A percentile compares a stretch with the other conserved stretches of the same genome.
phyloP scores from a whole-genome alignment of 306 rosid species.

The Begonia fuchsioides region DNA sequence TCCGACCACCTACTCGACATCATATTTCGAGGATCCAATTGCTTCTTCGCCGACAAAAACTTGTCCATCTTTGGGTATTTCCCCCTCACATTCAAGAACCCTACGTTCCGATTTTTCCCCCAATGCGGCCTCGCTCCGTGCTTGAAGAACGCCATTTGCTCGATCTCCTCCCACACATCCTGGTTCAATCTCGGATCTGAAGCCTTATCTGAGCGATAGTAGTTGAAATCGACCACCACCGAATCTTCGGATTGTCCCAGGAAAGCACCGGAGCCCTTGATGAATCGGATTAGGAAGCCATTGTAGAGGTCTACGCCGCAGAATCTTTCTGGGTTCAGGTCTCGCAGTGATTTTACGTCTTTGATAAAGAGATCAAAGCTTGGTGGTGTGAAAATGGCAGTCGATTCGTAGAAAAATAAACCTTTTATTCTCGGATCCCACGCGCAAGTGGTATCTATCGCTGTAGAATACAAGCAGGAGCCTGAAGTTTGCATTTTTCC shows the following conservation, averaged over 20 bases:
- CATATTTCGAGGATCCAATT: conserved; percentile 43
- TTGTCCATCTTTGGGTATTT: conserved; percentile 30
- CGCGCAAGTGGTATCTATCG: conserved; percentile 27
- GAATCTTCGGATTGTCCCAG: conserved; percentile 64
- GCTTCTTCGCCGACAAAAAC: conserved; percentile 26
- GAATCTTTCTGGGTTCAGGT: conserved; percentile 27
- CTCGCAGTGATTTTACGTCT: conserved; percentile 44
- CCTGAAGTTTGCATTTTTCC: conserved; percentile 73
- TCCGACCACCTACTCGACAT: conserved; percentile 61
- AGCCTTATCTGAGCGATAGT: conserved; percentile 34
- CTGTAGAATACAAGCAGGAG: conserved; percentile 42
- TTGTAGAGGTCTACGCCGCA: conserved; percentile 61
- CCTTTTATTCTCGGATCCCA: conserved; percentile 83
- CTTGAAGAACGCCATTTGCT: conserved; percentile 59
- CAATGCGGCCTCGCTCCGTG: conserved; percentile 71
- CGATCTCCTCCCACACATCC: conserved; percentile 67
- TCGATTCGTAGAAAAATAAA: conserved; percentile 50
- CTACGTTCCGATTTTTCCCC: conserved; percentile 59
- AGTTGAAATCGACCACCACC: conserved; percentile 60
- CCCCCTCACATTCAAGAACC: conserved; percentile 29
- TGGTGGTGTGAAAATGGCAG: conserved; percentile 43
- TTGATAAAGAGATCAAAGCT: conserved; percentile 27
- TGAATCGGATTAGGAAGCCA: conserved; percentile 46
- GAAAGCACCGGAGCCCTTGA: conserved; percentile 42
- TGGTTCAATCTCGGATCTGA: conserved; percentile 47